Evolutionary conservation across 352 stramenopile genomes (phyloP), one percentile per base, ranked within the genome.

Genomic region (Globisporangium cylindrosporum): DNA sequence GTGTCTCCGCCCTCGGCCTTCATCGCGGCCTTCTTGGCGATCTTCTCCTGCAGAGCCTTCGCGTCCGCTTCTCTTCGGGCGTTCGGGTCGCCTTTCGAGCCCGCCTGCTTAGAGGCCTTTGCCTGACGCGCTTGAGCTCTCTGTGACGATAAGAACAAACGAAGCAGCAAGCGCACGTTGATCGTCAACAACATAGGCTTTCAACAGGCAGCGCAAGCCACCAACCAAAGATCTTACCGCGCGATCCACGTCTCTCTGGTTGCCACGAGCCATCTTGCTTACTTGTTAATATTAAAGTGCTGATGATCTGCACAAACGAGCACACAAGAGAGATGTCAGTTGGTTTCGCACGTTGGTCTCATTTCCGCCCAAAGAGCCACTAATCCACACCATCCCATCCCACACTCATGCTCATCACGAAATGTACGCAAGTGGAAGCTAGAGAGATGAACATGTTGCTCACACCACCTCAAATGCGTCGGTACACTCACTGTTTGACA

Each of bases 41-140:
- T 93, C 66, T 94, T 94, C 68, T 94, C 86, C 71, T 91, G 82
- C 20, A 94, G 73, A 18, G 86, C 86, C 77, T 94, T 92, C 29
- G 80, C 82, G 58, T 93, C 81, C 4, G 83, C 84, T 55, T 92
- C 86, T 9, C 85, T 78, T 18, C 84, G 84, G 10, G 83, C 83
- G 22, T 81, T 75, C 15, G 83, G 80, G 66, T 91, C 85, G 34
- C 86, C 84, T 54, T 84, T 79, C 10, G 62, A 54, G 0, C 59
- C 51, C 0, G 59, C 34, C n/a, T 59, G 56, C 64, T 89, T 87
- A 32, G 75, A 56, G 25, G 76, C 59, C 51, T 90, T 88, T 24
- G 78, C 82, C 59, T 78, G 68, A 62, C 86, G 84, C n/a, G 86
- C 86, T 71, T 94, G 86, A 15, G 86, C 84, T 48, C 86, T 80